Evolutionary conservation across 2,329 filamentous ascomycete genomes (phyloP).

Genomic region (Penicillium occitanis): DNA sequence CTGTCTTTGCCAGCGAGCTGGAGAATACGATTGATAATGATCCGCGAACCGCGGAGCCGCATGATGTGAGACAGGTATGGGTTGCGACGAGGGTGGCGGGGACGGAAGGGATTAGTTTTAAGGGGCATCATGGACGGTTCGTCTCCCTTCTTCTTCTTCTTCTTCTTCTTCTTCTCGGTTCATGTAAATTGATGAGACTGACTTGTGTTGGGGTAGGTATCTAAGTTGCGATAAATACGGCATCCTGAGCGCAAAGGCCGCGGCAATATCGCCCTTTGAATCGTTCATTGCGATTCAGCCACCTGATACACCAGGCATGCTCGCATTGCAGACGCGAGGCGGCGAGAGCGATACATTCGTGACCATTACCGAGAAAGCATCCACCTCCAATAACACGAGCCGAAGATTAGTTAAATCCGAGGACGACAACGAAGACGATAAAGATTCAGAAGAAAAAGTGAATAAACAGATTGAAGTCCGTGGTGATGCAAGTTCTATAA

Average conservation of each 20-base stretch:
- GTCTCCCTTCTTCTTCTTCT: constrained; percentile 4
- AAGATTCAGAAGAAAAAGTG: constrained; percentile 25
- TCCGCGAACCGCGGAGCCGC: constrained; percentile 82
- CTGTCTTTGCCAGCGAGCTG: constrained; percentile 76
- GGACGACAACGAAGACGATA: constrained; percentile 27
- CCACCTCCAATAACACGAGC: not conserved
- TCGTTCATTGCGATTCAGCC: constrained; percentile 68
- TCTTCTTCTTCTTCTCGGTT: not conserved
- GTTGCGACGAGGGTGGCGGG: constrained; percentile 80
- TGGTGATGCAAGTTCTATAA: constrained; percentile 69
- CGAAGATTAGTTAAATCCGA: not conserved
- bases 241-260: constrained; percentile 69
- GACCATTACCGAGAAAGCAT: constrained; percentile 53
- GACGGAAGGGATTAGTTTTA: constrained; percentile 79
- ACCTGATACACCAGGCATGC: constrained; percentile 66
- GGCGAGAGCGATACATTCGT: constrained; percentile 67
- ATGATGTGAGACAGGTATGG: constrained; percentile 96
- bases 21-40: constrained; percentile 88
- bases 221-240: constrained; percentile 84
- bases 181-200: not conserved
- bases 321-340: constrained; percentile 66
- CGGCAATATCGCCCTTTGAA: constrained; percentile 82
- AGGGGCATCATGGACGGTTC: constrained; percentile 82
- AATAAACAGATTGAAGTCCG: constrained; percentile 62
- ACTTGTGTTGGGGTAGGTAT: constrained; percentile 52